Evolutionary conservation across 2,329 filamentous ascomycete genomes (phyloP).

Genomic region (Pseudogymnoascus sp.): DNA sequence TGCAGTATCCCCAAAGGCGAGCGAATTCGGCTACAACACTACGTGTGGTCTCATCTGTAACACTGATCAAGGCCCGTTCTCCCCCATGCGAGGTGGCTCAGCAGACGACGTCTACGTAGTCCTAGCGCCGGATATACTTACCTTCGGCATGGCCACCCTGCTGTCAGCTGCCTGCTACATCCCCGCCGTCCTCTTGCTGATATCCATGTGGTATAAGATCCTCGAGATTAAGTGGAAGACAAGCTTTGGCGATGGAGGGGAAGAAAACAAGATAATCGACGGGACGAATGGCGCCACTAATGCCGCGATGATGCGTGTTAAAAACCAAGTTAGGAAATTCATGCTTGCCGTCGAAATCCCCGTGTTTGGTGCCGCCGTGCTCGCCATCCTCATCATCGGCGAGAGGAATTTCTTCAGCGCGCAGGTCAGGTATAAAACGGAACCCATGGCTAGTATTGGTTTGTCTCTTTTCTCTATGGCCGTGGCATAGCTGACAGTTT

Average conservation of each 20-base stretch:
- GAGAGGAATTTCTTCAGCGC: slow-evolving; percentile 58
- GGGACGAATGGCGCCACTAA: slow-evolving; percentile 50
- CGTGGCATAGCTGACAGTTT: slow-evolving; percentile 22
- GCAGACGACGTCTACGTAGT: slow-evolving; percentile 58
- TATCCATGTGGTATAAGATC: slow-evolving; percentile 59
- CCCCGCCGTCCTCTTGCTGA: slow-evolving; percentile 54
- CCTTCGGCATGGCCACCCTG: slow-evolving; percentile 53
- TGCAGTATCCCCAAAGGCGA: slow-evolving; percentile 30
- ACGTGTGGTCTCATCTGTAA: slow-evolving; percentile 45
- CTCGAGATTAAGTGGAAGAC: slow-evolving; percentile 54
- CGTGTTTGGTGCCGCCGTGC: slow-evolving; percentile 50
- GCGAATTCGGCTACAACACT: slow-evolving; percentile 40
- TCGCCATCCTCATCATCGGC: slow-evolving; percentile 54
- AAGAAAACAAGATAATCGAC: slow-evolving; percentile 38
- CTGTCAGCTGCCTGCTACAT: slow-evolving; percentile 59
- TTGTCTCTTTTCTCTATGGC: slow-evolving; percentile 23
- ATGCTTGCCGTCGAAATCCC: slow-evolving; percentile 52
- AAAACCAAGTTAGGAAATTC: slow-evolving; percentile 47
- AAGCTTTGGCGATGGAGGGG: slow-evolving; percentile 31
- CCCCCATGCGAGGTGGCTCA: slow-evolving; percentile 48
- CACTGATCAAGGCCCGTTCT: slow-evolving; percentile 41
- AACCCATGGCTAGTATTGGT: slow-evolving; percentile 57
- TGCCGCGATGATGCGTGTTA: slow-evolving; percentile 46
- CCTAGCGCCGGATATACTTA: slow-evolving; percentile 47
- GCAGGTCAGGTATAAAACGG: slow-evolving; percentile 52